Conservation (phyloP, 305 asterid genomes). For the Salvia sclarea region DNA sequence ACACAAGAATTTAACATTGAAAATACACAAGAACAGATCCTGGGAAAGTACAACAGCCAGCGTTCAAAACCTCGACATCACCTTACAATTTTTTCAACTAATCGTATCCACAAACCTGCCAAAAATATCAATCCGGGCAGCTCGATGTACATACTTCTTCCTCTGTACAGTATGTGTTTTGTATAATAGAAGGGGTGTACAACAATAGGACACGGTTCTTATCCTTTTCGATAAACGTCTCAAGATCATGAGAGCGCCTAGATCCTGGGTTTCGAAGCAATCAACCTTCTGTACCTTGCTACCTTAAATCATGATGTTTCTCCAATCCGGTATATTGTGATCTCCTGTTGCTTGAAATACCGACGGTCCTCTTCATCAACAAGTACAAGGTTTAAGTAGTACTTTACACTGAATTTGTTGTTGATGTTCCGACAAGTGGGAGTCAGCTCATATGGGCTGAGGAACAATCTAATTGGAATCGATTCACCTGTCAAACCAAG, state of each 20-base stretch:
- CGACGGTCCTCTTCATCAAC: conserved; percentile 97
- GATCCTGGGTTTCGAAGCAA: conserved; percentile 14
- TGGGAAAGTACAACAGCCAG: neutral
- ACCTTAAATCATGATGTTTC: conserved; percentile 47
- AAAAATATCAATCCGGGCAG: conserved; percentile 7
- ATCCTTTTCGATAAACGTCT: conserved; percentile 14
- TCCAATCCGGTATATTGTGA: conserved; percentile 73
- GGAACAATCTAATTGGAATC: conserved; percentile 87
- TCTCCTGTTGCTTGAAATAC: conserved; percentile 92
- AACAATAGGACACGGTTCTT: conserved; percentile 13
- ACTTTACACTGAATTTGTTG: conserved; percentile 92
- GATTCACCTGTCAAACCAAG: conserved; percentile 76
- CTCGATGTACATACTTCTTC: conserved; percentile 26
- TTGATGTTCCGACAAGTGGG: conserved; percentile 86
- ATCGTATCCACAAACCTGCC: conserved; percentile 21
- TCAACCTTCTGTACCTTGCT: neutral
- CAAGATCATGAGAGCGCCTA: conserved; percentile 11
- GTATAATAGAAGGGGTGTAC: conserved; percentile 27
- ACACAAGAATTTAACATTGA: neutral
- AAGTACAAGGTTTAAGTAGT: conserved; percentile 90
- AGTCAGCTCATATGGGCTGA: conserved; percentile 93
- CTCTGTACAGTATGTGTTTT: conserved; percentile 32
- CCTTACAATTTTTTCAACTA: neutral
- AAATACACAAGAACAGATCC: neutral
- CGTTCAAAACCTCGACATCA: conserved; percentile 11